Evolutionary conservation across 805 yeast genomes (phyloP), one percentile per base, ranked within the genome.

Genomic region (Ascoidea rubescens): DNA sequence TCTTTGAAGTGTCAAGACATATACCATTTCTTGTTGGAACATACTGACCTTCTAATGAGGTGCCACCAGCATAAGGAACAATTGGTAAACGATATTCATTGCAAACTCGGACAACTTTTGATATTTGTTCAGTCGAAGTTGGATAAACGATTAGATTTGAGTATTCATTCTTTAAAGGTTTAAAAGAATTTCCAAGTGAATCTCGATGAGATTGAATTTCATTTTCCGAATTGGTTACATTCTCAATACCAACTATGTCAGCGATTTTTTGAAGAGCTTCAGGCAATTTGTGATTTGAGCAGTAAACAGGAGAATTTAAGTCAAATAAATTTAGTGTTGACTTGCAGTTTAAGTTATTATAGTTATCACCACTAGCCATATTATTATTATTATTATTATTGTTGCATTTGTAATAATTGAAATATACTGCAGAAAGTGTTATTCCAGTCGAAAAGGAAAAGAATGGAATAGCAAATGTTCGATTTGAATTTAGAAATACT

Each of bases 41-140:
- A 58, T 73, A 75, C 59, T 79, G 81, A 5, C 84, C 84, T 60
- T 79, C 84, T 45, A 79, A 66, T 2, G 82, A 75, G 1, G 83
- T 72, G 33, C 79, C 79, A 4, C 84, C 84, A 4, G 79, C 70
- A 37, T 62, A 76, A 2, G 83, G 81, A 37, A 79, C 74, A 56
- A 79, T 75, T 5, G 84, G 84, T 5, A 79, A 68, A 42, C 61
- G 62, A 58, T 71, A 67, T 55, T 70, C 63, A 57, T 78, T 73
- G 52, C 78, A 73, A 5, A 77, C 62, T 54, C 73, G 74, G 63
- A 78, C 68, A 17, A 79, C 66, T 28, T 64, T 60, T 1, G 79
- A 71, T 0, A 79, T 81, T 53, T 78, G 73, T 53, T 75, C 73
- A 0, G 80, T 75, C 55, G 73, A 64, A 42, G 67, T 65, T 0